A percentile compares a stretch with the other conserved stretches of the same genome.
Evolutionary conservation across 2,329 filamentous ascomycete species (phyloP).

Genomic region (Colletotrichum gigasporum): DNA sequence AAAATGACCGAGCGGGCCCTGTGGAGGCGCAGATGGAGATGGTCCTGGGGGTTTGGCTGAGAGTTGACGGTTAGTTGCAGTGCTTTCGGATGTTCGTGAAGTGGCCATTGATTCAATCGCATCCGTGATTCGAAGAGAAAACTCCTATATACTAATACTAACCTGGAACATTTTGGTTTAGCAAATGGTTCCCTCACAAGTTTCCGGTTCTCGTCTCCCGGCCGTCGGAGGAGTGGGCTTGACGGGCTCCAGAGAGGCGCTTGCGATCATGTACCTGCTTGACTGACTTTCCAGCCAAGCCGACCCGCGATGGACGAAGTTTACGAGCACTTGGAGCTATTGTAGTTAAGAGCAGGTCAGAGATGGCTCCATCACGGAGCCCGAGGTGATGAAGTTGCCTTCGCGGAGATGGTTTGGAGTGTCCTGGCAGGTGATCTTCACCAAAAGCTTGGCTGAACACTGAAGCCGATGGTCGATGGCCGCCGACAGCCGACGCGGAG

Average conservation of each 20-base stretch:
- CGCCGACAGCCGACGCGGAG: neutral
- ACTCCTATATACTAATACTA: neutral
- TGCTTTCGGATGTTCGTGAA: no score
- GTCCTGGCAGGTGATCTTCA: constrained; percentile 15
- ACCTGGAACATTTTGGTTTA: constrained; percentile 25
- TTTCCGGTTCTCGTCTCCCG: neutral
- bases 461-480: neutral
- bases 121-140: neutral
- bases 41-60: constrained; percentile 75
- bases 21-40: constrained; percentile 82
- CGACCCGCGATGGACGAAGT: neutral
- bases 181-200: neutral
- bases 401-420: constrained; percentile 8
- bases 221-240: no score
- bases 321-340: neutral
- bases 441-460: constrained; percentile 21
- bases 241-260: no score
- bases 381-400: neutral
- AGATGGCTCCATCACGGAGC: neutral
- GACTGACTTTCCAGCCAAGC: no score
- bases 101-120: neutral
- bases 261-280: no score
- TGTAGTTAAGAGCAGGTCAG: neutral
- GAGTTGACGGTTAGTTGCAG: neutral
- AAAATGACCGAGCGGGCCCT: constrained; percentile 85